These are phyloP conservation scores for Colletotrichum kahawae DNA, from an alignment of 2,329 filamentous ascomycete genomes.

Conservation along the genomic window DNA sequence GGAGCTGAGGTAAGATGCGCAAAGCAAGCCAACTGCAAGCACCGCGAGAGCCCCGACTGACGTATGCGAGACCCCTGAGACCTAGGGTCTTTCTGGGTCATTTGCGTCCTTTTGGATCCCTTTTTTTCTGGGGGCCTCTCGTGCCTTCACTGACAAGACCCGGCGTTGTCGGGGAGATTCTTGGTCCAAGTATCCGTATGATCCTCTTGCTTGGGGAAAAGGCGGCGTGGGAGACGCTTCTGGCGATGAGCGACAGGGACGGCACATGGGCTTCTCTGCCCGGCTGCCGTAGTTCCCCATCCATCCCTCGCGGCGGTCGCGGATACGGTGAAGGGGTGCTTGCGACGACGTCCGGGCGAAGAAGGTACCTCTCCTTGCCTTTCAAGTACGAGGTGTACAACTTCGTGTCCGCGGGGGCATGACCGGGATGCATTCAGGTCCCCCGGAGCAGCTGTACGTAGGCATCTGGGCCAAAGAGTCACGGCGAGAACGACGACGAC, in stretches of 20 bases:
- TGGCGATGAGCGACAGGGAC: slow-evolving; percentile 22
- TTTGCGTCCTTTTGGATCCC: not conserved
- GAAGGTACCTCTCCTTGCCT: not conserved
- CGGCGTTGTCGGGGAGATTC: slow-evolving; percentile 12
- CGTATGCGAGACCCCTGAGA: slow-evolving; percentile 17
- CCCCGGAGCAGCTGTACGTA: not conserved
- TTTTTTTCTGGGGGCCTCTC: not conserved
- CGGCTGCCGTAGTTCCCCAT: not conserved
- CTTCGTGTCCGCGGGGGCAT: not conserved
- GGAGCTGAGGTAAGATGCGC: slow-evolving; percentile 15
- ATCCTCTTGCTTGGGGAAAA: not conserved
- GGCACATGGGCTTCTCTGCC: slow-evolving; percentile 4
- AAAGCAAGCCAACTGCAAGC: not conserved
- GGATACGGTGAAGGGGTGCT: slow-evolving; percentile 13
- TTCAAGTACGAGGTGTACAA: not conserved
- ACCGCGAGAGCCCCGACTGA: not conserved
- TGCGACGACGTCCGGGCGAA: not conserved
- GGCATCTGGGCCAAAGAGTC: not conserved
- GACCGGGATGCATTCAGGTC: not conserved
- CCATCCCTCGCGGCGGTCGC: slow-evolving; percentile 4
- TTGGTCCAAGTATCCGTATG: not conserved
- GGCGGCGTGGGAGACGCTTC: not conserved
- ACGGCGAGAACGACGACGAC: not conserved
- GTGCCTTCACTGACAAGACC: slow-evolving; percentile 1
- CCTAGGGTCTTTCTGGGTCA: not conserved